phyloP scores from a whole-genome alignment of 2,329 filamentous ascomycete species.

The Fusarium hostae region DNA sequence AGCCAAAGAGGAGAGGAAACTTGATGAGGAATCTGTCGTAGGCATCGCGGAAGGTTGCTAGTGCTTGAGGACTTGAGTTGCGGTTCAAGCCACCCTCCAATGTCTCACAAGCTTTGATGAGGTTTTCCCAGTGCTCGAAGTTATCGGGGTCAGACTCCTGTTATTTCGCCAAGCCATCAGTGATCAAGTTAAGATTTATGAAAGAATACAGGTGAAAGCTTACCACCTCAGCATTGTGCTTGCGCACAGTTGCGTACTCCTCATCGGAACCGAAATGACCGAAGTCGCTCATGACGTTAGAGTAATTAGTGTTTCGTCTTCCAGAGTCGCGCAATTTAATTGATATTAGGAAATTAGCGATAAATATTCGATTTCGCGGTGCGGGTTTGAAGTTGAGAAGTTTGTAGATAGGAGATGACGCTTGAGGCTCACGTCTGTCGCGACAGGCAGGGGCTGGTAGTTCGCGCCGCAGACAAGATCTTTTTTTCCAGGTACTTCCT shows the following conservation, averaged over 20 bases:
- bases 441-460: constrained; percentile 45
- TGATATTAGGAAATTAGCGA: constrained; percentile 4
- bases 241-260: constrained; percentile 84
- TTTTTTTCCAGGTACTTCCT: constrained; percentile 34
- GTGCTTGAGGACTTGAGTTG: constrained; percentile 94
- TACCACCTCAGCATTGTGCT: constrained; percentile 82
- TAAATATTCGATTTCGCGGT: constrained; percentile 1
- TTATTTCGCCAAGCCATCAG: constrained; percentile 37
- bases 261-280: constrained; percentile 78
- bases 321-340: constrained; percentile 26
- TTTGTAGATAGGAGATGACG: constrained; percentile 40
- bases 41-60: constrained; percentile 84
- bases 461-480: constrained; percentile 34
- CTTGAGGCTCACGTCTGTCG: constrained; percentile 40
- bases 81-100: constrained; percentile 95
- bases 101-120: constrained; percentile 82
- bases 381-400: constrained; percentile 27
- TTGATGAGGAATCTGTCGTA: constrained; percentile 95
- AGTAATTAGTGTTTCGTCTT: constrained; percentile 2
- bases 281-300: constrained; percentile 74
- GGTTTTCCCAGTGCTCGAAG: constrained; percentile 94
- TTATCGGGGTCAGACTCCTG: constrained; percentile 81
- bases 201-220: constrained; percentile 23
- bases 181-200: neutral
- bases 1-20: constrained; percentile 95